phyloP scores from a whole-genome alignment of 805 yeast genomes.

The Zygoascus flipseniorum region DNA sequence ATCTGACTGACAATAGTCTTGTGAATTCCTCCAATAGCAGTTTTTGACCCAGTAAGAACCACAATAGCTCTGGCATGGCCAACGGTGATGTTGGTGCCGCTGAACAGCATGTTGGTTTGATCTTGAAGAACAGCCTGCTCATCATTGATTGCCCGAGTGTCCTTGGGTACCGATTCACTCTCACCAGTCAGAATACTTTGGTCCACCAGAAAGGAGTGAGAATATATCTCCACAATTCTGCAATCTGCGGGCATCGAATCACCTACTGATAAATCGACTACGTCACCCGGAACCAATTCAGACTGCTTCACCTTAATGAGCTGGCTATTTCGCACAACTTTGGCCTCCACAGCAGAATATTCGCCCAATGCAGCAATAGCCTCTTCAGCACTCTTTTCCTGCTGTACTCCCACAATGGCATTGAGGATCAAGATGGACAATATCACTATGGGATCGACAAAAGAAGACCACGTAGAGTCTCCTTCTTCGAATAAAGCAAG shows the following conservation, averaged over 20 bases:
- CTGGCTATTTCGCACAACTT: constrained; percentile 71
- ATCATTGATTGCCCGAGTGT: constrained; percentile 80
- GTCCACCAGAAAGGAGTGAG: constrained; percentile 64
- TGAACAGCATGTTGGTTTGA: constrained; percentile 71
- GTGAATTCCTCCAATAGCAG: constrained; percentile 89
- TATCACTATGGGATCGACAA: constrained; percentile 41
- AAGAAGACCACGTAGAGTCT: constrained; percentile 44
- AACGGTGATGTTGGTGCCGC: constrained; percentile 94
- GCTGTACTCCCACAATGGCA: constrained; percentile 91
- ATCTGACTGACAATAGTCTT: constrained; percentile 73
- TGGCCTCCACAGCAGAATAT: constrained; percentile 88
- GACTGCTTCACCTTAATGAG: constrained; percentile 73
- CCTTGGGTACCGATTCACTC: constrained; percentile 74
- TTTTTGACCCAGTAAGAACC: constrained; percentile 74
- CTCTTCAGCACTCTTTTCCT: constrained; percentile 90
- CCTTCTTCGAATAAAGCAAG: constrained; percentile 95
- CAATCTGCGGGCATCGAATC: constrained; percentile 73
- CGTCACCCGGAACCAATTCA: constrained; percentile 74
- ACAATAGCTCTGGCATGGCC: constrained; percentile 93
- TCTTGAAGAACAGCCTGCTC: constrained; percentile 51
- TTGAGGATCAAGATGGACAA: constrained; percentile 76
- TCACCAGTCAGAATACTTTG: constrained; percentile 95
- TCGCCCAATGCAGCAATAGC: constrained; percentile 84
- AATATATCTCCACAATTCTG: constrained; percentile 57
- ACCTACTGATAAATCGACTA: constrained; percentile 55